phyloP scores from a whole-genome alignment of 1,284 basidiomycete genomes.

The Tilletia horrida region DNA sequence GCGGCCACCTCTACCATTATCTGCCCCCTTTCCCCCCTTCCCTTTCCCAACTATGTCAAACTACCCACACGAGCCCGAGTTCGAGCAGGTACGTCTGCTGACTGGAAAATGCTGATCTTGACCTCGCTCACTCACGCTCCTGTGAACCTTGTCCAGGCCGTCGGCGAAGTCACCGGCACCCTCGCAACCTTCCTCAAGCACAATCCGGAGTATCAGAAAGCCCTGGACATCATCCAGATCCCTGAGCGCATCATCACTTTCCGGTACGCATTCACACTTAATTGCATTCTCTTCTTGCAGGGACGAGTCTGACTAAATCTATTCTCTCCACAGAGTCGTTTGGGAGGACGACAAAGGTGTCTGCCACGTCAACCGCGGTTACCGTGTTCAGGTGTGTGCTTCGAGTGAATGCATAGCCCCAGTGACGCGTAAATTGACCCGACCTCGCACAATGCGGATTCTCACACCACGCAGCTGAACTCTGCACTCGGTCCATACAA shows the following conservation, averaged over 20 bases:
- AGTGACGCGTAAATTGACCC: too few relatives aligned
- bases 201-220: constrained; percentile 70
- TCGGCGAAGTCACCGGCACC: constrained; percentile 67
- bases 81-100: constrained; percentile 57
- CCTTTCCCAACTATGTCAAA: constrained; percentile 27
- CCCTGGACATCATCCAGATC: constrained; percentile 68
- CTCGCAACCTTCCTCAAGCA: constrained; percentile 68
- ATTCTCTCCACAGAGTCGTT: constrained; percentile 60
- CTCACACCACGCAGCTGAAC: constrained; percentile 66
- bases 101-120: neutral
- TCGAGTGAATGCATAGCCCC: neutral
- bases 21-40: neutral
- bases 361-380: constrained; percentile 71
- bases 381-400: constrained; percentile 65
- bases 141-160: constrained; percentile 56
- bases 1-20: neutral
- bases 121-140: neutral
- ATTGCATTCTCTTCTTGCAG: neutral
- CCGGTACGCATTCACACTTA: constrained; percentile 18
- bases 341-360: constrained; percentile 62
- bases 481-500: constrained; percentile 79
- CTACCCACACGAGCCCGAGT: constrained; percentile 61
- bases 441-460: neutral
- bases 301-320: constrained; percentile 58
- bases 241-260: constrained; percentile 69